Base-by-base conservation (phyloP, 2,329 filamentous ascomycete species). In the Colletotrichum horii region DNA sequence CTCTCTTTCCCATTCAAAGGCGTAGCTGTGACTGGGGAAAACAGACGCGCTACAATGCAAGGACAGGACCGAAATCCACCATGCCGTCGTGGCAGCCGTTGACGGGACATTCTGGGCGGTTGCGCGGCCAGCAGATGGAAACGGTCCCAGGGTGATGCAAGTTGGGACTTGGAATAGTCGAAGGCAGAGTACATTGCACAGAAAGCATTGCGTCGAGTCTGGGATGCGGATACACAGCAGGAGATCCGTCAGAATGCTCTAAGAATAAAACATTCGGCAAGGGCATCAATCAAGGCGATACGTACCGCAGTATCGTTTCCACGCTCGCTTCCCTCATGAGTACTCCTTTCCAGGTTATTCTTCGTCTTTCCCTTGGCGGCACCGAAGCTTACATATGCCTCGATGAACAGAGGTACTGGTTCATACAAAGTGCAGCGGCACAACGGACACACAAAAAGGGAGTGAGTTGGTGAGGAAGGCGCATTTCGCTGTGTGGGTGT, bases 81-180 rank as follows among this genome's bases (percentile, higher is more conserved):
- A 8, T 58, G 24, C 34, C 26, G 38, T 62, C 56, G 67, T 70
- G 67, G 67, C 67, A 70, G 67, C 30, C 67, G 67, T 70, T 70
- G 67, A 70, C 36, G 56, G 55, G 56, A 24, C 8, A 19, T 30
- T 24, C 11, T 55, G 38, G 56, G 38, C 38, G 61, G 56, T 76
- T 76, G 74, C 74, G 70, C 74, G 64, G 74, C 70, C 70, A 76
- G 70, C 74, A 30, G 56, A 16, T 73, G 22, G 15, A 61, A n/a
- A 32, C 19, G 28, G 14, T 19, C 36, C 56, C 62, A 34, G 74
- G 74, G 58, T 75, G 64, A 58, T 69, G 70, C 74, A 64, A 75
- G 64, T 73, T 68, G 30, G 43, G n/a, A 52, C 43, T 11, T 52
- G n/a, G n/a, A 30, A n/a, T 58, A 30, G 16, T 58, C 55, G 7